Conservation (phyloP, 371 early-diverging fungal genomes). For the Mortierella sp. region DNA sequence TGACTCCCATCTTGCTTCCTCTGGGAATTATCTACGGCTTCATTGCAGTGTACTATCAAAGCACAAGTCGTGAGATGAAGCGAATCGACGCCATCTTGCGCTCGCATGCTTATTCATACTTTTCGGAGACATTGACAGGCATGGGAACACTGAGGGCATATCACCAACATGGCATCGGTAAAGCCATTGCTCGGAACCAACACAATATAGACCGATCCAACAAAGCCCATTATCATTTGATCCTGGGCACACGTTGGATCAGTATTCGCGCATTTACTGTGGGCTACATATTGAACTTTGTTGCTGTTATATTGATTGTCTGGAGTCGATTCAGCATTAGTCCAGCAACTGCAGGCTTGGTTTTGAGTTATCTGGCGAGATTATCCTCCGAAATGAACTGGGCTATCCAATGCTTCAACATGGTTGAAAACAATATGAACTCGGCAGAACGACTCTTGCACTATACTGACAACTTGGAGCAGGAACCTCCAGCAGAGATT, state of each 20-base stretch:
- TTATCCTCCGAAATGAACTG: conserved; percentile 75
- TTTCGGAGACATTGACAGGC: conserved; percentile 68
- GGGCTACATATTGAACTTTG: conserved; percentile 37
- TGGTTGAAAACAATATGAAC: conserved; percentile 53
- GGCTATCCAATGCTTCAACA: conserved; percentile 67
- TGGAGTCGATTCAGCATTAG: conserved; percentile 16
- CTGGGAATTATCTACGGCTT: conserved; percentile 42
- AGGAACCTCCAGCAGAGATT: conserved; percentile 62
- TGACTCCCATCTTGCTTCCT: conserved; percentile 25
- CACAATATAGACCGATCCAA: conserved; percentile 42
- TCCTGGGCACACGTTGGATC: conserved; percentile 36
- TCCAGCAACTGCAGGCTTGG: conserved; percentile 42
- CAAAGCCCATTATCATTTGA: conserved; percentile 17
- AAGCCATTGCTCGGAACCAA: conserved; percentile 36
- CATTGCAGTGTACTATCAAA: conserved; percentile 61
- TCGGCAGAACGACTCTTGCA: conserved; percentile 65
- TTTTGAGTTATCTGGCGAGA: conserved; percentile 45
- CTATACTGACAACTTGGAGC: conserved; percentile 64
- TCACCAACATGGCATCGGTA: conserved; percentile 52
- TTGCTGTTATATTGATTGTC: conserved; percentile 30
- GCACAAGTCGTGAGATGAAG: conserved; percentile 77
- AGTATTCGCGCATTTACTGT: conserved; percentile 14
- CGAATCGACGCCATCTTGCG: conserved; percentile 73
- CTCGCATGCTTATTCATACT: conserved; percentile 65
- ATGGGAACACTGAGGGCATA: conserved; percentile 69